These are phyloP conservation scores for Trichophyton equinum DNA, from an alignment of 2,329 filamentous ascomycete genomes.

Conservation along the genomic window DNA sequence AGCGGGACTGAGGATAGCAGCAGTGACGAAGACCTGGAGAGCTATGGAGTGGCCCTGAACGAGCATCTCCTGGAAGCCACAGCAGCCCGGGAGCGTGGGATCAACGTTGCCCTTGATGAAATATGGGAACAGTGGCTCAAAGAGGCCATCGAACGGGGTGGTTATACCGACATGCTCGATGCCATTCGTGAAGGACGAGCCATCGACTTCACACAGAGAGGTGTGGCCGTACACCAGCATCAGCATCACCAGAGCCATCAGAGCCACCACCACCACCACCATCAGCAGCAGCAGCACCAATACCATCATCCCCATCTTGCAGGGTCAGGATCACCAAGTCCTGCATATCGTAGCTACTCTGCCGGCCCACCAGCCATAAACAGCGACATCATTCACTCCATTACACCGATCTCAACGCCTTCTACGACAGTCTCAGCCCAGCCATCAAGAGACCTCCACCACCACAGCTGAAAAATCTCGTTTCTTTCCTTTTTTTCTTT, in stretches of 20 bases:
- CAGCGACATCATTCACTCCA: background rate
- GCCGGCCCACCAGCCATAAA: background rate
- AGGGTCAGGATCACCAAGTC: background rate
- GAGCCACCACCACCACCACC: background rate
- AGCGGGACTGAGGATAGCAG: conserved; percentile 21
- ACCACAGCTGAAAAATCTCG: background rate
- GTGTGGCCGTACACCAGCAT: background rate
- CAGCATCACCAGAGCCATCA: background rate
- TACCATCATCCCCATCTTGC: background rate
- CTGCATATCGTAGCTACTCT: background rate
- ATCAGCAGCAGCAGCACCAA: background rate
- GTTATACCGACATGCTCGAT: conserved; percentile 30
- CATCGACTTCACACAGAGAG: conserved; percentile 13
- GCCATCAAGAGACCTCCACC: conserved; percentile 1
- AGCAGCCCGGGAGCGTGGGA: conserved; percentile 40
- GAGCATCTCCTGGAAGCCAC: conserved; percentile 41
- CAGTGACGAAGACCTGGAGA: conserved; percentile 37
- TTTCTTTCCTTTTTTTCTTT: background rate
- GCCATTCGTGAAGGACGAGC: conserved; percentile 28
- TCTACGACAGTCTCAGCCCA: background rate
- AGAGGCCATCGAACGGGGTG: conserved; percentile 41
- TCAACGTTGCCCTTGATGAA: conserved; percentile 32
- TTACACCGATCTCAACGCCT: background rate
- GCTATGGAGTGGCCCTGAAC: conserved; percentile 41
- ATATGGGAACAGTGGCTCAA: conserved; percentile 48